Evolutionary conservation across 2,329 filamentous ascomycete species (phyloP), one percentile per base, ranked within the genome.

Genomic region (Cercospora berteroae): DNA sequence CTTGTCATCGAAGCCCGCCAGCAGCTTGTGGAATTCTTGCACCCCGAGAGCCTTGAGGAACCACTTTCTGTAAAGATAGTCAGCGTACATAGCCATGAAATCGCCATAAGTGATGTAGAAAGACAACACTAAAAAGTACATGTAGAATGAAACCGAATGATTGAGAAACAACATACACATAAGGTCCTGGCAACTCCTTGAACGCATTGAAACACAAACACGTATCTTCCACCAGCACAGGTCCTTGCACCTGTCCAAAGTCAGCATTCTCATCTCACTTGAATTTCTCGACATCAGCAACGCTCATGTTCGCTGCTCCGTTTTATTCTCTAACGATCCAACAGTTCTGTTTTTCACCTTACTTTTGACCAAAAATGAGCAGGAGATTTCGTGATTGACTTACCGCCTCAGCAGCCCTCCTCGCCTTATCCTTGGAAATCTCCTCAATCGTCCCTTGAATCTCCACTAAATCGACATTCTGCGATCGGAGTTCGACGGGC

Each of bases 181-280:
- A 99, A 48, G 94, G 93, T 1, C 95, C 95, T 1, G 95, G 95
- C 31, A 99, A 85, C n/a, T 93, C 94, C 67, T 91, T 88, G 69
- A 97, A 86, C 20, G 94, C 94, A 77, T 91, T 90, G 78, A 97
- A 99, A 83, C 93, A 96, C 59, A 99, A 85, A 73, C 93, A 93
- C 16, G 95, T 99, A 80, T 99, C 95, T 81, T 99, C 95, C 10
- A 97, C 94, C 44, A 99, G 84, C 8, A 97, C 95, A 3, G 96
- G 94, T 0, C 93, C 93, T 75, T 90, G 27, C 27, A 29, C 27
- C 27, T 29, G 27, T 29, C 8, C 27, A 29, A 29, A 29, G 27
- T 29, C 27, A 29, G 27, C 27, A 7, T 29, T 7, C 4, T 7
- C 27, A 7, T 7, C 6, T 7, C 1, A 29, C 27, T 29, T 29